Evolutionary conservation across 179 eudicot genomes (phyloP), one percentile per base, ranked within the genome.

Genomic region (Beta corolliflora): DNA sequence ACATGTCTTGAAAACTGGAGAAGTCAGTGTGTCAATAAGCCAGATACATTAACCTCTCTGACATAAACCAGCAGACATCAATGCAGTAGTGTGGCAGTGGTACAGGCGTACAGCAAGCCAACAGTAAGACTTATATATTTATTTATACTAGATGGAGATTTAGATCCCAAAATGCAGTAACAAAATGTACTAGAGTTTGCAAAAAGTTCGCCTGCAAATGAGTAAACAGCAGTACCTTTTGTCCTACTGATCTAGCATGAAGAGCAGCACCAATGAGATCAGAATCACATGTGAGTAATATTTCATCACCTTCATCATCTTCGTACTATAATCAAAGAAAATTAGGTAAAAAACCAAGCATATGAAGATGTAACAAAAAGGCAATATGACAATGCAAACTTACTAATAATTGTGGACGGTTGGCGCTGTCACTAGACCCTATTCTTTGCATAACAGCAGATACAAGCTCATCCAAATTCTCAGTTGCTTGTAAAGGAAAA

Each of bases 221-320:
- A 18, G 31, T 21, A 66, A 78, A 76, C 59, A 15, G 48, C 13
- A 73, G 55, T 85, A 94, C 98, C 99, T 96, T 96, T 88, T 84
- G 90, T 73, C 94, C 96, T 23, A 44, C 81, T 44, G 94, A 88
- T 90, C 90, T 93, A 80, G 99, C 98, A 84, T 96, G 92, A 83
- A 83, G 84, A 76, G 90, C 96, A 79, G 99, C 98, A 82, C 90
- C 88, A 78, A 85, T 71, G 79, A 96, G 96, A 88, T 96, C 99
- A 77, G 87, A 86, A 85, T 96, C 98, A 53, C 94, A 88, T 16
- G 96, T 87, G 80, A 96, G 97, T 70, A 94, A 88, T 73, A 96
- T 94, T 86, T 85, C 91, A 83, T 96, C 99, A 75, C 94, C 91
- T 88, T 96, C 99, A 85, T 96, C 98, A 71, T 94, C 99, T 89